phyloP scores from a whole-genome alignment of 768 basidiomycete genomes.

The Phaeotremella skinneri region DNA sequence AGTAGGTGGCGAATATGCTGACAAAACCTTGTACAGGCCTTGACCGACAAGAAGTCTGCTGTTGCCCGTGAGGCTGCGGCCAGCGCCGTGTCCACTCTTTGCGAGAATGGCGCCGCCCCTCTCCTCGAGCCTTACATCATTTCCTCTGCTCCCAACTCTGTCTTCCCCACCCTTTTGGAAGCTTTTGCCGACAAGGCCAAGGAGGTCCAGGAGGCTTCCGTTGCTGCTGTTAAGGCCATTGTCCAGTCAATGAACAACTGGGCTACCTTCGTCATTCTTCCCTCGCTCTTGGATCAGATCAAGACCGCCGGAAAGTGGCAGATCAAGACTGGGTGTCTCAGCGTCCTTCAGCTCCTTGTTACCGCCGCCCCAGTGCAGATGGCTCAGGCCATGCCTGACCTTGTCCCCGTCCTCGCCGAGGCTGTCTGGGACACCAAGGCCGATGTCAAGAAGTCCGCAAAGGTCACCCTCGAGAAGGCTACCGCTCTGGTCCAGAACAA shows the following conservation, averaged over 20 bases:
- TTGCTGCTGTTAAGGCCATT: slow-evolving; percentile 75
- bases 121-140: slow-evolving; percentile 87
- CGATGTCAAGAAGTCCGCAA: slow-evolving; percentile 97
- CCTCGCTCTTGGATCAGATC: slow-evolving; percentile 84
- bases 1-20: slow-evolving; percentile 2
- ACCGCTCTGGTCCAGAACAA: slow-evolving; percentile 95
- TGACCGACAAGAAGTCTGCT: slow-evolving; percentile 92
- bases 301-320: slow-evolving; percentile 98
- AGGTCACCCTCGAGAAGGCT: slow-evolving; percentile 88
- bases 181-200: slow-evolving; percentile 93
- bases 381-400: slow-evolving; percentile 86
- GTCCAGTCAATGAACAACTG: slow-evolving; percentile 81
- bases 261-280: slow-evolving; percentile 78
- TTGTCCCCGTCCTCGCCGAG: slow-evolving; percentile 88
- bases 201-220: slow-evolving; percentile 76
- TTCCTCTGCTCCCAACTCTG: slow-evolving; percentile 63
- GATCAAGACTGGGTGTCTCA: slow-evolving; percentile 82
- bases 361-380: slow-evolving; percentile 75
- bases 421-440: slow-evolving; percentile 99
- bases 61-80: slow-evolving; percentile 87
- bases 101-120: slow-evolving; percentile 67
- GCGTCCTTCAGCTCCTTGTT: slow-evolving; percentile 82
- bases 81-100: slow-evolving; percentile 64
- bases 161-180: slow-evolving; percentile 83
- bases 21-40: slow-evolving; percentile 56